Evolutionary conservation across 257 asterid species (phyloP), one percentile per base, ranked within the genome.

Genomic region (Solanum lycopersicoides): DNA sequence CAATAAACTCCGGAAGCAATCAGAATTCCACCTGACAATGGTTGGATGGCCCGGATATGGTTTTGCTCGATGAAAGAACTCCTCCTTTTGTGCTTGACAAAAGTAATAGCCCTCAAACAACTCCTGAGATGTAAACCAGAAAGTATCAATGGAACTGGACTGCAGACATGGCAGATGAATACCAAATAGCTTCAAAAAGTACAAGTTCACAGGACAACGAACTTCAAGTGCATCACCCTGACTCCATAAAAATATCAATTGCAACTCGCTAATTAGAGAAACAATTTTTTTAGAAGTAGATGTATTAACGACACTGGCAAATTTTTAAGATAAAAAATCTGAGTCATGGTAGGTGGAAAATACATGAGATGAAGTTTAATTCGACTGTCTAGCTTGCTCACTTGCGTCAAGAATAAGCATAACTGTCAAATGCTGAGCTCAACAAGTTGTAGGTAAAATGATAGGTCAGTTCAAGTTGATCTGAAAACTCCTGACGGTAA

Each of bases 81-180:
- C 98, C 90, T 91, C 98, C 89, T 93, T 92, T 90, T 97, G 99
- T 23, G 99, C 99, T 96, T 97, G 99, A 89, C 99, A 97, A 88
- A 96, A 96, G 94, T 96, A 97, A 91, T 94, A 94, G 60, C 98
- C 99, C 90, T 97, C 99, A 79, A 97, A 97, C 90, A 97, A 90
- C 90, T 97, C 99, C 99, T 97, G 93, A 88, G 90, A 92, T 20
- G 87, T 65, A 89, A 74, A 86, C 39, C 72, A 79, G 82, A 69
- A 82, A 82, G 85, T 50, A 82, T 30, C 44, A 30, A 82, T 82
- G 85, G 20, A 50, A 50, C 4, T 50, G 42, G 42, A 50, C 69
- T 82, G 85, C 85, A 45, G 41, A 30, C 69, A 50, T 82, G 13
- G 68, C 41, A 82, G 32, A 30, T 25, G 44, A 82, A 50, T 28